Base-by-base conservation (phyloP, 805 yeast species). In the Saccharomycopsis synnaedendra region DNA sequence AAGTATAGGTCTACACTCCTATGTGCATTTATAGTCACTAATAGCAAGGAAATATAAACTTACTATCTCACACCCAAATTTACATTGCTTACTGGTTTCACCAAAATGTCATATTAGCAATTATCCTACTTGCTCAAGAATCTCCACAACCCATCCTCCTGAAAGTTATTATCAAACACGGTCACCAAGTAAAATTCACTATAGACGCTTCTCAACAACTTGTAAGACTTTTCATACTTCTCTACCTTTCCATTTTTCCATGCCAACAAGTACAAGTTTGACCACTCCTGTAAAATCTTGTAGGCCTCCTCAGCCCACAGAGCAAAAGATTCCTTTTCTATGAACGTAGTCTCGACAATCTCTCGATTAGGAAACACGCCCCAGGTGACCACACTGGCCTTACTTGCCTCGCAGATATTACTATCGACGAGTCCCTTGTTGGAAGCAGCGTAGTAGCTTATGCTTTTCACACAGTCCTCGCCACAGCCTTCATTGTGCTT, bases 261-360 rank as follows among this genome's bases (percentile, higher is more conserved):
- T 27, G 43, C 38, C 8, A 50, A 32, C 54, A 78, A 74, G 61
- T 88, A 93, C 48, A 93, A 70, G 54, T 82, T 72, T 43, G 83
- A 84, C 99, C 99, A 93, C 62, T 89, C 95, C 39, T 71, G 65
- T 93, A 97, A 85, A 51, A 93, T 83, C 49, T 78, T 73, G 64
- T 87, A 93, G 0, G 96, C 95, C 63, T 93, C 99, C 58, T 89
- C 97, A 56, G 82, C 77, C 98, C 98, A 93, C 0, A 96, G 96
- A 55, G 76, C 76, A 68, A 93, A 90, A 1, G 97, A 86, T 57
- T 88, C 96, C 56, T 79, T 84, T 60, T 89, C 96, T 48, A 93
- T 80, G 52, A 89, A 82, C 0, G 98, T 93, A 0, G 97, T 85
- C 63, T 89, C 97, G 36, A 87, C 76, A 36, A 88, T 81, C 60